These are phyloP conservation scores for Dalbergia cultrata DNA, from an alignment of 306 rosid species.

Conservation along the genomic window DNA sequence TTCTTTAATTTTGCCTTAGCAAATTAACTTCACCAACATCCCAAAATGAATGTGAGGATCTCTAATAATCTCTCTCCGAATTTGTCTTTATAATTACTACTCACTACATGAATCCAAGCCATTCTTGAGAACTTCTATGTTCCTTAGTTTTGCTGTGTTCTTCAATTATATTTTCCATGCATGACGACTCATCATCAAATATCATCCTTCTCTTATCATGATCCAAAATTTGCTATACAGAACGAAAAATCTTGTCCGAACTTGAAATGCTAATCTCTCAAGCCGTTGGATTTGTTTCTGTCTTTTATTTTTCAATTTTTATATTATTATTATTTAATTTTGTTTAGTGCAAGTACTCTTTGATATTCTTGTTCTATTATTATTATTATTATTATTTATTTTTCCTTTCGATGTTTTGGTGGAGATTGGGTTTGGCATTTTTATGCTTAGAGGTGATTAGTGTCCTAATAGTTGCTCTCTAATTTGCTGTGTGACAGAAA, in stretches of 20 bases:
- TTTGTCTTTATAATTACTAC: background rate
- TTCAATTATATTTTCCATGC: background rate
- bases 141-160: constrained; percentile 10
- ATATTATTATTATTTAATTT: background rate
- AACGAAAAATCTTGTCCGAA: too few relatives aligned
- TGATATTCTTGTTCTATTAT: background rate
- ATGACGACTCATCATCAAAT: background rate
- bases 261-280: too few relatives aligned
- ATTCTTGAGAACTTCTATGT: background rate
- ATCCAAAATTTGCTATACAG: too few relatives aligned
- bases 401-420: background rate
- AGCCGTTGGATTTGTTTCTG: too few relatives aligned
- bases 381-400: background rate
- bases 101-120: background rate
- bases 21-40: background rate
- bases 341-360: background rate
- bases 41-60: constrained; percentile 39
- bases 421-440: background rate
- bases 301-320: too few relatives aligned
- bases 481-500: constrained; percentile 57
- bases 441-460: constrained; percentile 3
- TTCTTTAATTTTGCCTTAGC: constrained; percentile 12
- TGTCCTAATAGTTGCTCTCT: background rate
- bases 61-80: background rate
- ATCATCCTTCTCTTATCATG: background rate